Evolutionary conservation across 768 basidiomycete species (phyloP).

Genomic region (Sutorius australiensis): DNA sequence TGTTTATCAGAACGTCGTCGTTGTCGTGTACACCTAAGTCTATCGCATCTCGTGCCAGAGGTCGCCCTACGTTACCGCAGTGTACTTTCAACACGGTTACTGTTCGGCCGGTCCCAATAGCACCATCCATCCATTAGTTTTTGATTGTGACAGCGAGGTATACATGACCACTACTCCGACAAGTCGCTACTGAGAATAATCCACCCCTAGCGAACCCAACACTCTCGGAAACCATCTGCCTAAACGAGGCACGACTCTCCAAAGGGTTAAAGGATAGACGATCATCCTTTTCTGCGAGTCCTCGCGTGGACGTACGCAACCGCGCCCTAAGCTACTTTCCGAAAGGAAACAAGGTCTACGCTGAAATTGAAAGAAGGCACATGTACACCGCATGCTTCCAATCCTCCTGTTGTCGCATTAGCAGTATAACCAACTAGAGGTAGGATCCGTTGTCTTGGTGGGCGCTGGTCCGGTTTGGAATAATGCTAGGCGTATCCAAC

Average conservation of each 20-base stretch:
- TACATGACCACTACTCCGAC: not conserved
- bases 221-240: not conserved
- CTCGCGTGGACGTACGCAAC: not conserved
- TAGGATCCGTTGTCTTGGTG: not conserved
- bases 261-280: not conserved
- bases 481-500: not conserved
- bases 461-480: not conserved
- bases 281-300: not conserved
- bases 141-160: not conserved
- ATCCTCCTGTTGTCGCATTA: not conserved
- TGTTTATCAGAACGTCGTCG: no score
- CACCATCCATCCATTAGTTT: not conserved
- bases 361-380: not conserved
- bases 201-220: not conserved
- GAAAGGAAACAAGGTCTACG: not conserved
- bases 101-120: not conserved
- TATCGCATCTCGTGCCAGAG: not conserved
- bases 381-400: not conserved
- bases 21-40: not conserved
- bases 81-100: not conserved
- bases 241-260: not conserved
- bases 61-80: not conserved
- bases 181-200: not conserved
- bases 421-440: not conserved
- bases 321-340: not conserved